Base-by-base conservation (phyloP, 176 grass and related monocot genomes). In the Microstegium vimineum region DNA sequence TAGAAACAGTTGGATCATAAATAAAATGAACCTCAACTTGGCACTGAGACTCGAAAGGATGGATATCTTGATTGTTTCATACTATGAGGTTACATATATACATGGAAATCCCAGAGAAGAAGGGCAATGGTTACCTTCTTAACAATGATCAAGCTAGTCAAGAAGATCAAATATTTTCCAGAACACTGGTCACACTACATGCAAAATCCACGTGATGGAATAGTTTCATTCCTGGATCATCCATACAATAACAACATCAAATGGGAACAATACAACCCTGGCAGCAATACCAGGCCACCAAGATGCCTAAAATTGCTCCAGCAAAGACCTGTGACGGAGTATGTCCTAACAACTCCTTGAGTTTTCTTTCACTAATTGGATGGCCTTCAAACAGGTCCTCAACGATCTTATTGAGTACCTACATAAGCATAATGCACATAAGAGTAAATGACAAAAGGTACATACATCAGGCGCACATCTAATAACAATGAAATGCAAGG, bases 401-500 rank as follows among this genome's bases (percentile, higher is more conserved):
- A 80, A 93, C 73, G 62, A 99, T 99, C 82, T 93, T 99, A 81
- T 99, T 99, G 83, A 99, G 96, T 79, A 99, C 93, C 96, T 99
- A 67, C 15, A 62, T 69, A 75, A 64, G 34, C 5, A 64, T 4
- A 69, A 6, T 66, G 5, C 40, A 81, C 1, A 61, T 62, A 80
- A 74, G 34, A 41, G 63, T 16, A 25, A 41, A 66, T 22, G 70
- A 71, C 2, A 51, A 62, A 40, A 27, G 0, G 31, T 4, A 11
- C 7, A n/a, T 28, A 18, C 6, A 77, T 6, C 26, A 63, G 31
- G 70, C 26, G 31, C 18, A 82, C 36, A 73, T 32, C 27, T 43
- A 32, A 6, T 47, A 15, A 15, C 15, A n/a, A 7, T 14, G 61
- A 38, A 22, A 80, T 41, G 73, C 10, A 1, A 37, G 32, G 23